These are phyloP conservation scores for Protea cynaroides DNA, from an alignment of 164 flowering plant species.

Conservation along the genomic window DNA sequence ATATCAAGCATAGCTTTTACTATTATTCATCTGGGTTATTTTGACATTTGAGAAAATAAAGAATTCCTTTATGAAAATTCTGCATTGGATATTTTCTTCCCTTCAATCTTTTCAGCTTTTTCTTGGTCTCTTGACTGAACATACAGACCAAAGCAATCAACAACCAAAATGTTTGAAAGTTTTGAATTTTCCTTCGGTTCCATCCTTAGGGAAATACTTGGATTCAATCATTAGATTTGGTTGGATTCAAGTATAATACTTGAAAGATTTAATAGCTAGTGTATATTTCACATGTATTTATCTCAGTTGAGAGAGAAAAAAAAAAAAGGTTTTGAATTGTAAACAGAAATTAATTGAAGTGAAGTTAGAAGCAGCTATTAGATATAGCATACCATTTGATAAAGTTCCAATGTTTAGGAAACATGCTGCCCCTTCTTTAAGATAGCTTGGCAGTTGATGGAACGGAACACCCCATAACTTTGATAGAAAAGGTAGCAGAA, in stretches of 20 bases:
- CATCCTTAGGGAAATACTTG: background rate
- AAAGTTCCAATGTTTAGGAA: slow-evolving; percentile 68
- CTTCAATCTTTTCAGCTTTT: too few relatives aligned
- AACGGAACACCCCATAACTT: slow-evolving; percentile 97
- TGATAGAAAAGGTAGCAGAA: slow-evolving; percentile 83
- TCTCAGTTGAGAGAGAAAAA: background rate
- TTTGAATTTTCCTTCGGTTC: background rate
- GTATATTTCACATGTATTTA: background rate
- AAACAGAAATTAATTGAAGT: background rate
- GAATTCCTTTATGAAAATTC: too few relatives aligned
- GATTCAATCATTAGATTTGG: too few relatives aligned
- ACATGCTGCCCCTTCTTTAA: slow-evolving; percentile 91
- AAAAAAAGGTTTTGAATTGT: background rate
- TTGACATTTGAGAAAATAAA: too few relatives aligned
- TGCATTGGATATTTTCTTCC: too few relatives aligned
- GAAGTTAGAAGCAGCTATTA: too few relatives aligned
- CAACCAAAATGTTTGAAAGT: too few relatives aligned
- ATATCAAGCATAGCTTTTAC: too few relatives aligned
- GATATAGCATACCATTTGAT: slow-evolving; percentile 45
- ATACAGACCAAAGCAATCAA: too few relatives aligned
- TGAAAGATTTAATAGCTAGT: background rate
- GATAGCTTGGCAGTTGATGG: slow-evolving; percentile 63
- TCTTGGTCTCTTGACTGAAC: too few relatives aligned
- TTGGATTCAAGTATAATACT: too few relatives aligned
- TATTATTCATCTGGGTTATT: too few relatives aligned